Evolutionary conservation across 2,329 filamentous ascomycete genomes (phyloP).

Genomic region (Diaporthe ilicicola): DNA sequence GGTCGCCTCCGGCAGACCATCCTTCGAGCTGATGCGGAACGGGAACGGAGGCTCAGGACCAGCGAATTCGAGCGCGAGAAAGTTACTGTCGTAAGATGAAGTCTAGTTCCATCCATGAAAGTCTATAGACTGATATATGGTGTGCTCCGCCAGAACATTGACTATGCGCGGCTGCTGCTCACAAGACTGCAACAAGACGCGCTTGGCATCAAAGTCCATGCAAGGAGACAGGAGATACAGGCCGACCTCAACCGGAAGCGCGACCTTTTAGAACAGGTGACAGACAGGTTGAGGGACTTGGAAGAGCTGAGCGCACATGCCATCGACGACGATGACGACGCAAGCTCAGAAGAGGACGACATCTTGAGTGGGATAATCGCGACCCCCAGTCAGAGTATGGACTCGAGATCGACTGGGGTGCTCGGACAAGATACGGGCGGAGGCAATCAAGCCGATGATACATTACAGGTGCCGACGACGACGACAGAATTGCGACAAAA

Average conservation of each 20-base stretch:
- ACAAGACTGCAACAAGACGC: conserved; percentile 76
- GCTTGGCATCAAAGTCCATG: conserved; percentile 63
- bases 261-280: conserved; percentile 71
- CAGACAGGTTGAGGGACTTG: conserved; percentile 73
- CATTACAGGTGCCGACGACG: conserved; percentile 16
- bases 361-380: conserved; percentile 62
- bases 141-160: conserved; percentile 65
- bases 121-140: conserved; percentile 24
- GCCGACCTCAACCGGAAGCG: conserved; percentile 71
- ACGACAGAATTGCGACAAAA: background rate
- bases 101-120: background rate
- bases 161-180: conserved; percentile 74
- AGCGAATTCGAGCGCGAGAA: conserved; percentile 74
- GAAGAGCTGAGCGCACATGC: conserved; percentile 61
- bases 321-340: conserved; percentile 49
- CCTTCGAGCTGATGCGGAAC: conserved; percentile 67
- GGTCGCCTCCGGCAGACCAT: conserved; percentile 71
- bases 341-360: conserved; percentile 65
- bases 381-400: conserved; percentile 62
- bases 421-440: conserved; percentile 37
- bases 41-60: conserved; percentile 63
- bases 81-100: conserved; percentile 57
- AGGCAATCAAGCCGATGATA: conserved; percentile 24
- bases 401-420: conserved; percentile 44
- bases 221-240: conserved; percentile 68